Base-by-base conservation (phyloP, 306 rosid genomes). In the Cyclanthera cordifolia region DNA sequence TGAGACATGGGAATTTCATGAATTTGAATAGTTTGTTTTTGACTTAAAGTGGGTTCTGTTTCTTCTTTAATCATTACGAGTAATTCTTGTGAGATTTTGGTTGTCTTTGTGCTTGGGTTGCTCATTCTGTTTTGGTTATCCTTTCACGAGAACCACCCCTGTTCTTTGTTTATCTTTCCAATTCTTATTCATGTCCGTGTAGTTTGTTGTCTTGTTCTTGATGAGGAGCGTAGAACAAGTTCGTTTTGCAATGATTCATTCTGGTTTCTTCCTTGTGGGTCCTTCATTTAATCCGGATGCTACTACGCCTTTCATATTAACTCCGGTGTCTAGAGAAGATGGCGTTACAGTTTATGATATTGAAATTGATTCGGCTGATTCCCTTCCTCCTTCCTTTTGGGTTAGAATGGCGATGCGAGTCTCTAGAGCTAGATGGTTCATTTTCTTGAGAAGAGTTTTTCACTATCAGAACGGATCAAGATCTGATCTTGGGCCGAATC, bases 321-420 rank as follows among this genome's bases (percentile, higher is more conserved):
- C 17, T 50, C 7, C 72, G 25, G 28, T 48, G 17, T 48, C 72
- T 50, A 25, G 25, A 68, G 72, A 28, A 6, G 72, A 50, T 68
- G 73, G 50, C 27, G 64, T 13, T 13, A 24, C 13, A 3, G 63
- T 14, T 19, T 48, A 39, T 0, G 20, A 53, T 20, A 69, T 52
- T 32, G 20, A 49, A 32, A 43, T 21, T 4, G 10, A 64, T 8
- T 2, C 24, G 0, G 45, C 41, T 15, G 54, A 21, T 66, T 14
- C 25, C 23, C 15, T 23, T 19, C 70, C 89, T 15, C 79, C 90
- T 58, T 55, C 97, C 0, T 70, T 25, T 28, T 46, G 76, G 73
- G 79, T 77, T 43, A 74, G 84, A 70, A 79, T 79, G 76, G 97
- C 96, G 17, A 88, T 88, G 91, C 88, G 87, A 75, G 80, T 90